Conservation (phyloP, 441 rosid species). For the Pelargonium myrrhifolium region DNA sequence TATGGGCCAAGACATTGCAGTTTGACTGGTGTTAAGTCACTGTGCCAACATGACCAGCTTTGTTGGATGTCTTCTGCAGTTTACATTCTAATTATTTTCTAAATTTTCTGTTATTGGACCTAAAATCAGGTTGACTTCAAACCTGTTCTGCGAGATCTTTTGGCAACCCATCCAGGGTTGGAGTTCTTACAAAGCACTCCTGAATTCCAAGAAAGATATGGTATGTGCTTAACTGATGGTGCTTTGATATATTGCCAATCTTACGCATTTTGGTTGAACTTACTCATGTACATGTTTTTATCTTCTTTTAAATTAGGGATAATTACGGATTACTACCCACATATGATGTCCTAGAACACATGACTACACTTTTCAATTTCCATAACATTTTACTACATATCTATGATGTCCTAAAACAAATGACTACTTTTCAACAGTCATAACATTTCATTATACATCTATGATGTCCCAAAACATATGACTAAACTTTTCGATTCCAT, state of each 20-base stretch:
- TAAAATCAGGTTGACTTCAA: conserved; percentile 76
- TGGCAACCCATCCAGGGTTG: conserved; percentile 95
- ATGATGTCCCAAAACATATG: too few species aligned
- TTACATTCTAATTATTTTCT: conserved; percentile 10
- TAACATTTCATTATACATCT: too few species aligned
- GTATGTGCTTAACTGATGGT: conserved; percentile 34
- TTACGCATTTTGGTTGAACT: conserved; percentile 2
- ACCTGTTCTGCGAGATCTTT: conserved; percentile 69
- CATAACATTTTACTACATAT: too few species aligned
- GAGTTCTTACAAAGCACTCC: conserved; percentile 93
- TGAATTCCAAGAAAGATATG: conserved; percentile 99
- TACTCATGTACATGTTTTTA: background rate
- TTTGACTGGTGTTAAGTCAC: background rate
- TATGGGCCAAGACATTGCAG: background rate
- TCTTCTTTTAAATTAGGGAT: background rate
- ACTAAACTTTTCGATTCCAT: too few species aligned
- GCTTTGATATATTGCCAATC: conserved; percentile 6
- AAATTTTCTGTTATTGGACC: conserved; percentile 17
- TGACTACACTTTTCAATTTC: too few species aligned
- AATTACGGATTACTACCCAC: too few species aligned
- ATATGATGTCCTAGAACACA: too few species aligned
- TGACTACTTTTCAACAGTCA: too few species aligned
- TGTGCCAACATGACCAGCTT: background rate
- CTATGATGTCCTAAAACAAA: too few species aligned
- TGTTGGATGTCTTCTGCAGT: background rate